phyloP scores from a whole-genome alignment of 371 early-diverging fungal species.

The Funneliformis caledonium region DNA sequence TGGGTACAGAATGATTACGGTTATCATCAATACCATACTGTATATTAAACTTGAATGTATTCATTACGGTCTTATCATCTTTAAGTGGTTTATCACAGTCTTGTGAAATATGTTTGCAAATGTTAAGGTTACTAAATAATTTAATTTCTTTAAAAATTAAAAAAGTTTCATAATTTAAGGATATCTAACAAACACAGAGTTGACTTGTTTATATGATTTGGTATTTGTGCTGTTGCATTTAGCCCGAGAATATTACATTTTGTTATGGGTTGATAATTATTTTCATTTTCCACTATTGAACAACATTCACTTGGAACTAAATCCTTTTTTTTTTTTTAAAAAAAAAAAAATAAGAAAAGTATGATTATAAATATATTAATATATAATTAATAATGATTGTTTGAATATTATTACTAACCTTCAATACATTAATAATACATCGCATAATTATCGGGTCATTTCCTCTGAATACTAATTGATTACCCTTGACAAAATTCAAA shows the following conservation, averaged over 20 bases:
- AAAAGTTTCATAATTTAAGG: background rate
- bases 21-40: slow-evolving; percentile 29
- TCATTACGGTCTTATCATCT: background rate
- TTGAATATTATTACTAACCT: slow-evolving; percentile 42
- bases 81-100: background rate
- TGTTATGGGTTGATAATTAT: slow-evolving; percentile 40
- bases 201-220: slow-evolving; percentile 36
- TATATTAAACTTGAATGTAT: background rate
- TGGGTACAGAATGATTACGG: background rate
- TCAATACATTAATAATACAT: slow-evolving; percentile 45
- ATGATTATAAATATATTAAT: background rate
- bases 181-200: slow-evolving; percentile 35
- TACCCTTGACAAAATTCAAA: slow-evolving; percentile 51
- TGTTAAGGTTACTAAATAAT: background rate
- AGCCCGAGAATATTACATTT: slow-evolving; percentile 45
- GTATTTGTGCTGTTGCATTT: slow-evolving; percentile 31
- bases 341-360: background rate
- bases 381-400: background rate
- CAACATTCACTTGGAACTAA: slow-evolving; percentile 42
- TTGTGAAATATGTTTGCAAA: background rate
- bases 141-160: background rate
- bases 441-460: slow-evolving; percentile 44
- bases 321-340: slow-evolving; percentile 36
- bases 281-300: slow-evolving; percentile 38
- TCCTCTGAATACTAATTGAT: slow-evolving; percentile 54